Evolutionary conservation across 2,329 filamentous ascomycete genomes (phyloP).

Genomic region (Fusarium nematophilum): DNA sequence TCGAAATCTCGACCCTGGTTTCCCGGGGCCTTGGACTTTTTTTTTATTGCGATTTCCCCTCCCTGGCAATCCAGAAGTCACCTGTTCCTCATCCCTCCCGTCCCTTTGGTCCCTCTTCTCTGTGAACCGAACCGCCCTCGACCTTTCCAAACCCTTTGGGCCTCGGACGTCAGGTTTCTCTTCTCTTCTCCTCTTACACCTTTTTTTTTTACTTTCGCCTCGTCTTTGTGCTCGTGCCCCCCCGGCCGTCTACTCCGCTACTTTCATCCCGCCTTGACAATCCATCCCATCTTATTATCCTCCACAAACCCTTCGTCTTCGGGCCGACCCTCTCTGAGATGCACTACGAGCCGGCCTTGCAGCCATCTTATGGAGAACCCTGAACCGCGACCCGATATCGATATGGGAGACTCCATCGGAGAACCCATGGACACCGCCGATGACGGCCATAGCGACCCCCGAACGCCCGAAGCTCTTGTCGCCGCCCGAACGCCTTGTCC

Average conservation of each 20-base stretch:
- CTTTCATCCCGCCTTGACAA: not conserved
- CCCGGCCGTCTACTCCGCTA: too few species aligned
- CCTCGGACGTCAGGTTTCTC: slow-evolving; percentile 21
- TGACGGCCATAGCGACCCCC: slow-evolving; percentile 32
- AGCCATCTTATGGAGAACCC: slow-evolving; percentile 39
- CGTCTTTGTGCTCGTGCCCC: not conserved
- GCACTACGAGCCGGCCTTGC: slow-evolving; percentile 35
- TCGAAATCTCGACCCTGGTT: slow-evolving; percentile 36
- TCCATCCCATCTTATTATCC: not conserved
- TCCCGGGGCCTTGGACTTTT: slow-evolving; percentile 21
- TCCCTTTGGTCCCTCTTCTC: slow-evolving; percentile 19
- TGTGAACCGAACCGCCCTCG: slow-evolving; percentile 24
- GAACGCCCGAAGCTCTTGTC: not conserved
- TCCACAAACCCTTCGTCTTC: not conserved
- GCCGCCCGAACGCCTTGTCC: slow-evolving; percentile 25
- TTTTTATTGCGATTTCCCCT: slow-evolving; percentile 46
- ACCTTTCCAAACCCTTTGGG: slow-evolving; percentile 22
- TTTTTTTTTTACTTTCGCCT: not conserved
- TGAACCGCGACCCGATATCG: slow-evolving; percentile 36
- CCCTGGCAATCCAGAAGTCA: slow-evolving; percentile 38
- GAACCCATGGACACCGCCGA: slow-evolving; percentile 43
- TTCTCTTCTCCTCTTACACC: slow-evolving; percentile 15
- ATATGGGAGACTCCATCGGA: slow-evolving; percentile 40
- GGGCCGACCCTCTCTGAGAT: slow-evolving; percentile 35
- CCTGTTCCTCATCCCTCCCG: slow-evolving; percentile 43